Base-by-base conservation (phyloP, 2,329 filamentous ascomycete species). In the Plectosphaerella plurivora region DNA sequence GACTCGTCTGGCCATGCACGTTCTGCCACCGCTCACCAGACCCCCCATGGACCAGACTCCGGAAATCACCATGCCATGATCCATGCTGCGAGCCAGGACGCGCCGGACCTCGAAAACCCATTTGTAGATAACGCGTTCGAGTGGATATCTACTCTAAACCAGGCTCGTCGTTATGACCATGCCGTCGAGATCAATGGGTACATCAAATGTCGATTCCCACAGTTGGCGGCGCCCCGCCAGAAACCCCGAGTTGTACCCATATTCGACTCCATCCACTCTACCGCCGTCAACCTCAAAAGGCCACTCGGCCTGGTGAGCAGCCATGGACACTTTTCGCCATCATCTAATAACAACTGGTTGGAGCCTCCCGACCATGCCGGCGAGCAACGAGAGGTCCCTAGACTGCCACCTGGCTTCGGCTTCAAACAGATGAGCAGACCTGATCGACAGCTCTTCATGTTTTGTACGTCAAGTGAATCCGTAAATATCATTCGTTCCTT, bases 61-160 rank as follows among this genome's bases (percentile, higher is more conserved):
- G 28, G 28, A 8, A 33, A 33, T 33, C 28, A 33, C 28, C 8
- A 33, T 33, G 28, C 28, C 28, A 33, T 33, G 28, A 33, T 33
- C 28, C 28, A 33, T 33, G 28, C 11, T 10, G 28, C 8, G 28
- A 33, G 8, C 28, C 28, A 33, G 8, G 4, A 33, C 41, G 16
- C 16, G 41, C 41, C 41, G 16, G 41, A 44, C 41, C 18, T 44
- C n/a, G 18, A 18, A 18, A 57, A 56, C 11, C 54, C 56, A 1
- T 57, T 57, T 15, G 39, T 51, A 25, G 56, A 57, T 6, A 54
- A 57, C 25, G 52, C 53, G 15, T 47, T 51, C n/a, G 49, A 52
- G 14, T 22, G 45, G 14, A 47, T 55, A 18, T 36, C 49, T 15
- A n/a, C 16, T 15, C 28, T 51, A 4, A 12, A 15, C n/a, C 20